Percentiles rank a stretch among this genome's conserved stretches.
These are phyloP conservation scores for Coemansia sp. DNA, from an alignment of 192 early-diverging fungal species.

Conservation along the genomic window DNA sequence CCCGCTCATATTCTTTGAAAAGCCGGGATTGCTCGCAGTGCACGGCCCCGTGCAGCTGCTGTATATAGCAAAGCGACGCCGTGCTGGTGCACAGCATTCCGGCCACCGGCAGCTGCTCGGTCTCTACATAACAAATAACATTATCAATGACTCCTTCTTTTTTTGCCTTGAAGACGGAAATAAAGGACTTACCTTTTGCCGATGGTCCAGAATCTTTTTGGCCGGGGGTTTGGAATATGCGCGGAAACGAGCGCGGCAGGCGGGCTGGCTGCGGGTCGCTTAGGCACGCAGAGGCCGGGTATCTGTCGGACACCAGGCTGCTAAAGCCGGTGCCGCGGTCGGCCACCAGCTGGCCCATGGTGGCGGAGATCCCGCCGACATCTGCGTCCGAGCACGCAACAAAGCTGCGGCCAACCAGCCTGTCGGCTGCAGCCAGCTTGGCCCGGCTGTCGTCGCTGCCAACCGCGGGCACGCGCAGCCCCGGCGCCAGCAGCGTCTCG, in stretches of 20 bases:
- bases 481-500: conserved; percentile 30
- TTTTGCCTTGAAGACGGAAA: no score
- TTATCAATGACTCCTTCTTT: no score
- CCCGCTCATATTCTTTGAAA: conserved; percentile 45
- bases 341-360: conserved; percentile 27
- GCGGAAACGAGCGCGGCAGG: conserved; percentile 27
- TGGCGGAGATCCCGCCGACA: not conserved
- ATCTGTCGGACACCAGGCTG: conserved; percentile 6
- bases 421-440: not conserved
- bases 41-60: conserved; percentile 22
- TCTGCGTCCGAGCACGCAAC: conserved; percentile 14
- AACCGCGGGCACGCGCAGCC: conserved; percentile 1
- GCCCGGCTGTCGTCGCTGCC: not conserved
- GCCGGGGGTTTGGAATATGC: conserved; percentile 14
- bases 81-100: conserved; percentile 32
- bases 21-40: conserved; percentile 18
- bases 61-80: conserved; percentile 17
- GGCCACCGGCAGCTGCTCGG: conserved; percentile 10
- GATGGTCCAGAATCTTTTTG: not conserved
- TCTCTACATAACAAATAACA: not conserved
- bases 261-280: not conserved
- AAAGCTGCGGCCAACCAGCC: conserved; percentile 10
- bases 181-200: not conserved
- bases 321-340: conserved; percentile 33
- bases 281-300: conserved; percentile 2